Percentiles rank a stretch among this genome's conserved stretches.
phyloP scores from a whole-genome alignment of 2,329 filamentous ascomycete genomes.

The Phialocephala sp. region DNA sequence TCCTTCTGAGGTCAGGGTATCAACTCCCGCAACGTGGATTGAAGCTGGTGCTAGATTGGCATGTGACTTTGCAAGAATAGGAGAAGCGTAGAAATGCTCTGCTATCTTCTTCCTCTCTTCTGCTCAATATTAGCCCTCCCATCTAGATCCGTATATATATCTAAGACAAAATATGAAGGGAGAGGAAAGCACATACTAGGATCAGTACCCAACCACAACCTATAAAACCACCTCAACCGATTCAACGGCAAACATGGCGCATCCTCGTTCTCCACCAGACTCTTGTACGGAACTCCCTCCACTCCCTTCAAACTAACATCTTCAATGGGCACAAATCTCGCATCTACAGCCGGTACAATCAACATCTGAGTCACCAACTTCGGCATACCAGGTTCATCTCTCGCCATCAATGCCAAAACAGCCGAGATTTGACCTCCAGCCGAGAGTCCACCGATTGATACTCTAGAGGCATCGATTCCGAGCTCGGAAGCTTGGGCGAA shows the following conservation, averaged over 20 bases:
- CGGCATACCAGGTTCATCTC: slow-evolving; percentile 37
- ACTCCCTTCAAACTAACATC: slow-evolving; percentile 35
- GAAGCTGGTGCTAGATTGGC: slow-evolving; percentile 44
- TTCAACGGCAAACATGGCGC: slow-evolving; percentile 45
- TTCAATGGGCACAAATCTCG: slow-evolving; percentile 43
- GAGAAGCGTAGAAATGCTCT: slow-evolving; percentile 43
- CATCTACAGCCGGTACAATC: slow-evolving; percentile 45
- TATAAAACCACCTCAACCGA: slow-evolving; percentile 46
- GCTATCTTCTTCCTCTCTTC: slow-evolving; percentile 36
- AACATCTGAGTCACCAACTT: slow-evolving; percentile 44
- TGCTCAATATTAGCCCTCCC: slow-evolving; percentile 11
- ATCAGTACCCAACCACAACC: slow-evolving; percentile 46
- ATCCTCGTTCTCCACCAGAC: slow-evolving; percentile 43
- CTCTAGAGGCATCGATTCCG: slow-evolving; percentile 25
- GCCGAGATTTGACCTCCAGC: slow-evolving; percentile 33
- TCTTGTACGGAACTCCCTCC: slow-evolving; percentile 42
- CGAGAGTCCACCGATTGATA: slow-evolving; percentile 31
- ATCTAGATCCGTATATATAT: not conserved
- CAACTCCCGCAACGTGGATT: slow-evolving; percentile 45
- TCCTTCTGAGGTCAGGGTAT: slow-evolving; percentile 45
- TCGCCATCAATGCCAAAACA: slow-evolving; percentile 28
- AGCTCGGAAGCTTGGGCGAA: slow-evolving; percentile 25
- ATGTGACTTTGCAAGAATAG: slow-evolving; percentile 44
- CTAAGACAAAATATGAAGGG: too few species aligned
- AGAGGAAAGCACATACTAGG: slow-evolving; percentile 24